Evolutionary conservation across 176 grass and related monocot species (phyloP), one percentile per base, ranked within the genome.

Genomic region (Pontederia paniculata): DNA sequence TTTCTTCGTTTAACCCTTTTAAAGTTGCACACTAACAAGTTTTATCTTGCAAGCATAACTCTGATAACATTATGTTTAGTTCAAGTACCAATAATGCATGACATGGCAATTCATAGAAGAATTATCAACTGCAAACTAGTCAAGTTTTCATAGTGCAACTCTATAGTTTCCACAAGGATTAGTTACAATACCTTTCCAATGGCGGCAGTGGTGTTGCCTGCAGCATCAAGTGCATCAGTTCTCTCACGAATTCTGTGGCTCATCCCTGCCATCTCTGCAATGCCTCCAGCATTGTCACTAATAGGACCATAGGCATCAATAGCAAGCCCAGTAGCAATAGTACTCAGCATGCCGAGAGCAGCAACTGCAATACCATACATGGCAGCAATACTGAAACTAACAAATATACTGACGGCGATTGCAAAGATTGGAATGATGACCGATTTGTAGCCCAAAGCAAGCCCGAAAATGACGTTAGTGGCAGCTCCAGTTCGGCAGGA

Each of bases 401-500:
- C 70, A 21, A 74, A 83, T 43, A 83, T 83, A 19, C 80, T 52
- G 1, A 74, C 17, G 16, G 74, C 59, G 1, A 83, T 83, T 1
- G 75, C 70, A 3, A 83, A 70, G 28, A 83, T 83, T 2, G 80
- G 80, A 37, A 83, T 78, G 12, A 83, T 78, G 9, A 83, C 80
- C 8, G 80, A 83, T 25, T 83, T 83, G 66, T 83, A 83, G 59
- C 80, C 80, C 23, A 83, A 72, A 66, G 80, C 80, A 10, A 83
- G 70, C 15, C 75, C 80, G 17, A 78, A 83, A 7, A 82, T 83
- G 20, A 83, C 80, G 17, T 83, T 83, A 16, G 80, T 83, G 0
- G 80, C 80, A 14, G 75, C 80, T 50, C 81, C 75, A 37, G 81
- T 83, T 67, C 81, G 65, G 55, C 81, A 83, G 42, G 81, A 68